phyloP scores from a whole-genome alignment of 2,329 filamentous ascomycete genomes.

The Pseudocercospora fijiensis region DNA sequence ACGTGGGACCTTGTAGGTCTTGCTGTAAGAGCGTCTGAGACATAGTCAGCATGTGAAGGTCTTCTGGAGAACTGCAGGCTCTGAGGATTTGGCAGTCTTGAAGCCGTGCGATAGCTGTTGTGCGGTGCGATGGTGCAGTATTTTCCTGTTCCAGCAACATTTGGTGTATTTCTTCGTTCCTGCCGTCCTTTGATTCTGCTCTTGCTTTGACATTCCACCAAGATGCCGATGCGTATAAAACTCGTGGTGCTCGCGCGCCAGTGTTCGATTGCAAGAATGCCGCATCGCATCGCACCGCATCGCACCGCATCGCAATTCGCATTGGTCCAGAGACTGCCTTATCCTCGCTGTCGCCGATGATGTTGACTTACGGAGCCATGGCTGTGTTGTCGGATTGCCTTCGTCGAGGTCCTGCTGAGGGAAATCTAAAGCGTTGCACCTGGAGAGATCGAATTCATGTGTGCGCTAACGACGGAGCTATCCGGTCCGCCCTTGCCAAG shows the following conservation, averaged over 20 bases:
- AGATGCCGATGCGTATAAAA: neutral
- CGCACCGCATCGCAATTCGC: neutral
- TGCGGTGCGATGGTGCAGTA: neutral
- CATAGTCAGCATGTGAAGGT: constrained; percentile 23
- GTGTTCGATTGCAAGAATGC: neutral
- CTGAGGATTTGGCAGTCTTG: neutral
- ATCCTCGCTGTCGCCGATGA: constrained; percentile 5
- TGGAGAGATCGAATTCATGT: neutral
- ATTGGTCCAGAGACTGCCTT: constrained; percentile 10
- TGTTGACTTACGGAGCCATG: constrained; percentile 31
- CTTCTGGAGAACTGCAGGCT: neutral
- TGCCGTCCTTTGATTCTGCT: neutral
- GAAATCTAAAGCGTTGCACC: neutral
- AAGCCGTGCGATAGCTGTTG: neutral
- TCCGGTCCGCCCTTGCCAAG: too few species aligned
- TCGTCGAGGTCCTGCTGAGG: neutral
- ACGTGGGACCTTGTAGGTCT: constrained; percentile 99
- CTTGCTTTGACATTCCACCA: neutral
- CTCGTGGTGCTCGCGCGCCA: neutral
- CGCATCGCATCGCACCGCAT: constrained; percentile 9
- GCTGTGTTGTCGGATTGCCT: constrained; percentile 22
- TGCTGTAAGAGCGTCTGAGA: constrained; percentile 73
- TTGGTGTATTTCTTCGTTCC: neutral
- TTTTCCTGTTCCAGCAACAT: neutral
- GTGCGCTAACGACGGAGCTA: too few species aligned